These are phyloP conservation scores for Cystobasidium pallidum DNA, from an alignment of 1,284 basidiomycete genomes.

Conservation along the genomic window DNA sequence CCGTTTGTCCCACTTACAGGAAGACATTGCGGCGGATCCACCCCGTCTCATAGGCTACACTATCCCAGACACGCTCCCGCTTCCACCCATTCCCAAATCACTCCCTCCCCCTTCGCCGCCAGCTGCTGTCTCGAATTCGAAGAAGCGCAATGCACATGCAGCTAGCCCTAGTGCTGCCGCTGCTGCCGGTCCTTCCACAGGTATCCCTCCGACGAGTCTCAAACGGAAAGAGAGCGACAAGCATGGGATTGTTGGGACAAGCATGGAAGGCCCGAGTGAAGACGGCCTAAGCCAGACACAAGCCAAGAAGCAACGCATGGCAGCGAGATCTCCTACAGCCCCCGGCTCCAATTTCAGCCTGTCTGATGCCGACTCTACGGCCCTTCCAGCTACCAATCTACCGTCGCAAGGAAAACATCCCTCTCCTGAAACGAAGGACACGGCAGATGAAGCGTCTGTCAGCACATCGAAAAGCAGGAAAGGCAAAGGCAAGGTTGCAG, in stretches of 20 bases:
- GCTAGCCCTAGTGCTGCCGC: neutral
- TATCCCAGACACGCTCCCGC: slow-evolving; percentile 48
- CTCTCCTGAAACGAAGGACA: neutral
- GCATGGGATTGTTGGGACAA: neutral
- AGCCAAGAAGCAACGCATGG: slow-evolving; percentile 18
- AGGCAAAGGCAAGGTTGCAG: slow-evolving; percentile 12
- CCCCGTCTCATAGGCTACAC: slow-evolving; percentile 49
- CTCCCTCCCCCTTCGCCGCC: slow-evolving; percentile 43
- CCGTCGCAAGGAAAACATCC: neutral
- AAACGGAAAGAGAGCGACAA: slow-evolving; percentile 22
- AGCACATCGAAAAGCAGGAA: slow-evolving; percentile 6
- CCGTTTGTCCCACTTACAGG: slow-evolving; percentile 3
- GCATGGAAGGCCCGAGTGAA: slow-evolving; percentile 3
- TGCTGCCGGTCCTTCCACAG: neutral
- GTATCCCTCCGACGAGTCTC: neutral
- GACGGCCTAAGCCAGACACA: slow-evolving; percentile 1
- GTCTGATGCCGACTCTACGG: neutral
- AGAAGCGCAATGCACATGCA: neutral
- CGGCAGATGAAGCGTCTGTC: neutral
- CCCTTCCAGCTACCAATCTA: neutral
- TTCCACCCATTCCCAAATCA: slow-evolving; percentile 50
- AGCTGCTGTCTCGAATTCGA: neutral
- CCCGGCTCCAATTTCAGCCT: neutral
- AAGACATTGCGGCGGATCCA: slow-evolving; percentile 25
- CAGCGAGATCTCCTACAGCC: slow-evolving; percentile 10